A percentile compares a stretch with the other conserved stretches of the same genome.
Evolutionary conservation across 306 rosid species (phyloP).

Genomic region (Fragaria vesca): DNA sequence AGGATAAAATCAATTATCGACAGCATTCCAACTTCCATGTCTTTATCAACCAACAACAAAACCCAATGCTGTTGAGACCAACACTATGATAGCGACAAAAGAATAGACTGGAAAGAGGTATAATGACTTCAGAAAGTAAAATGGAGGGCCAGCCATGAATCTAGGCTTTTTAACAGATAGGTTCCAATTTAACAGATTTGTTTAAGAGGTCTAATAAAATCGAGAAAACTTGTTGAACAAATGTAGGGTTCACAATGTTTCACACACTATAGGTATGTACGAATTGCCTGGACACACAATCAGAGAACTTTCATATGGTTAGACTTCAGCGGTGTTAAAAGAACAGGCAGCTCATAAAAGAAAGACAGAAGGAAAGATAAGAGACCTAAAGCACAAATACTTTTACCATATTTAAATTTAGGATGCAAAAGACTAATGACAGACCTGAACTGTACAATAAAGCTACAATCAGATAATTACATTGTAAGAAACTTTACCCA

Average conservation of each 20-base stretch:
- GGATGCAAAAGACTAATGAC: neutral
- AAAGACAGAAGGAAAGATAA: neutral
- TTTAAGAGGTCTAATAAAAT: neutral
- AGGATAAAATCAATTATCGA: neutral
- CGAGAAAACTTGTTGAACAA: neutral
- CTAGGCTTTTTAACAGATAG: neutral
- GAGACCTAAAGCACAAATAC: slow-evolving; percentile 11
- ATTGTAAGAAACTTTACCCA: slow-evolving; percentile 33
- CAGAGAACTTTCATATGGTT: neutral
- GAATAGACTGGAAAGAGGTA: neutral
- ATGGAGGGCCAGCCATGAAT: neutral
- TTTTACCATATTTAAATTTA: neutral
- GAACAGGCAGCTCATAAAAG: neutral
- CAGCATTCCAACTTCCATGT: neutral
- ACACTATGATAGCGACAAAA: neutral
- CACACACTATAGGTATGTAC: neutral
- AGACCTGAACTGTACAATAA: neutral
- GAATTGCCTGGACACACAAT: neutral
- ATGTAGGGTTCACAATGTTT: neutral
- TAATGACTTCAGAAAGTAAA: neutral
- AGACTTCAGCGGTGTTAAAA: neutral
- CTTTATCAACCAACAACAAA: neutral
- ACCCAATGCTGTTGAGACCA: neutral
- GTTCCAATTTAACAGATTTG: neutral
- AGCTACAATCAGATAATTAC: neutral